Evolutionary conservation across 257 asterid species (phyloP), one percentile per base, ranked within the genome.

Genomic region (Craterostigma plantagineum): DNA sequence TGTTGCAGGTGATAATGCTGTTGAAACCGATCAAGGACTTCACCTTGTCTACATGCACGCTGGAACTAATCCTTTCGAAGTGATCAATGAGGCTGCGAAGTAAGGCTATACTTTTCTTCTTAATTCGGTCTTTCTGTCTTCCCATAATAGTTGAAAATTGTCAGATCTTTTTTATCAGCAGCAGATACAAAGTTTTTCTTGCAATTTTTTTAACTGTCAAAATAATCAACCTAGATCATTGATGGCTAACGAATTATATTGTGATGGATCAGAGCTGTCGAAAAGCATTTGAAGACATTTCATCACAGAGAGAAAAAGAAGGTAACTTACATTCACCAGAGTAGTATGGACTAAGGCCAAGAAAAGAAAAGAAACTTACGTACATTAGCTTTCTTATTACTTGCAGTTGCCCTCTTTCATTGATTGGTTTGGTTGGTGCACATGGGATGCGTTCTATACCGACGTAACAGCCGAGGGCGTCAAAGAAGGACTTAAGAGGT

Each of bases 361-460:
- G 30, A 36, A 45, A 23, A 17, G 41, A 34, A 23, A 42, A 14
- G 4, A 8, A 8, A 45, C 52, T 14, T 48, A 47, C 34, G 46
- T 33, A 18, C 30, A 35, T 9, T 9, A 16, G 34, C 14, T 12
- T 34, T 34, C n/a, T 23, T 23, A 33, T 40, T 37, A 35, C 46
- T 35, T 65, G 50, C 52, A 85, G 96, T 36, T 85, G 54, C 96
- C 96, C 34, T 69, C 81, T 7, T 66, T 75, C 53, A 61, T 85
- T 16, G 92, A 85, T 68, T 85, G 96, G 96, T 78, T 85, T 49
- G 96, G 96, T 39, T 85, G 96, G 96, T 85, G 96, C 67, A 85
- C 96, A 16, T 85, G 96, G 96, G 96, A 85, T 71, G 96, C 96
- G 49, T 85, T 85, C 61, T 85, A 85, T 69, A 85, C 96, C 23